Conservation (phyloP, 257 asterid species). For the Penstemon newberryi region DNA sequence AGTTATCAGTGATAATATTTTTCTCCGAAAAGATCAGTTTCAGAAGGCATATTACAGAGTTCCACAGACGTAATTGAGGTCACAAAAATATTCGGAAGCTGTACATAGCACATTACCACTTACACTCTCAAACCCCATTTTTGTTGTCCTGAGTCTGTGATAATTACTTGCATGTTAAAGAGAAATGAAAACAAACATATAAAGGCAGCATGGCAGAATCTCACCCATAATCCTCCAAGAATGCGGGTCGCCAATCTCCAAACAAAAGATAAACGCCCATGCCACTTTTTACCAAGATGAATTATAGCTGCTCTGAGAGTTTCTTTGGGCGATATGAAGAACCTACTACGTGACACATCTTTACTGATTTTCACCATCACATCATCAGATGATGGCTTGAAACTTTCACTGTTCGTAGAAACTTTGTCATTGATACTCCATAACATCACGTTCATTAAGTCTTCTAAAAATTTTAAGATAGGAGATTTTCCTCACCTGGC, state of each 20-base stretch:
- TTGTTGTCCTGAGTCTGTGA: not conserved
- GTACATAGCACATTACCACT: not conserved
- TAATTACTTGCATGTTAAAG: not conserved
- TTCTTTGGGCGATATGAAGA: constrained; percentile 71
- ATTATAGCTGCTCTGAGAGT: constrained; percentile 76
- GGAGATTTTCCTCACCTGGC: constrained; percentile 43
- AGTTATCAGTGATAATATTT: not conserved
- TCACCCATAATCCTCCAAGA: constrained; percentile 94
- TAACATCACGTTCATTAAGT: constrained; percentile 37
- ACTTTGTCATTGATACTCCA: constrained; percentile 58
- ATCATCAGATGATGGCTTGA: constrained; percentile 45
- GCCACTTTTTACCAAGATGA: constrained; percentile 81
- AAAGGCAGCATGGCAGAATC: constrained; percentile 20
- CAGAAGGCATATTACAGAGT: not conserved
- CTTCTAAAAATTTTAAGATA: constrained; percentile 53
- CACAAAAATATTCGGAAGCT: not conserved
- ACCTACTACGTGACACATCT: constrained; percentile 56
- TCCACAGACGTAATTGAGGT: not conserved
- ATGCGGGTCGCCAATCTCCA: constrained; percentile 68
- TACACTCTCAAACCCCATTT: too few relatives aligned
- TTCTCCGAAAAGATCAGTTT: not conserved
- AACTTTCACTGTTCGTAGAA: constrained; percentile 41
- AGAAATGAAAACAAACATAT: not conserved
- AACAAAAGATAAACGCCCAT: constrained; percentile 72
- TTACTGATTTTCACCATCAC: constrained; percentile 45